These are phyloP conservation scores for Cicer chorassanicum DNA, from an alignment of 306 rosid species.

Conservation along the genomic window DNA sequence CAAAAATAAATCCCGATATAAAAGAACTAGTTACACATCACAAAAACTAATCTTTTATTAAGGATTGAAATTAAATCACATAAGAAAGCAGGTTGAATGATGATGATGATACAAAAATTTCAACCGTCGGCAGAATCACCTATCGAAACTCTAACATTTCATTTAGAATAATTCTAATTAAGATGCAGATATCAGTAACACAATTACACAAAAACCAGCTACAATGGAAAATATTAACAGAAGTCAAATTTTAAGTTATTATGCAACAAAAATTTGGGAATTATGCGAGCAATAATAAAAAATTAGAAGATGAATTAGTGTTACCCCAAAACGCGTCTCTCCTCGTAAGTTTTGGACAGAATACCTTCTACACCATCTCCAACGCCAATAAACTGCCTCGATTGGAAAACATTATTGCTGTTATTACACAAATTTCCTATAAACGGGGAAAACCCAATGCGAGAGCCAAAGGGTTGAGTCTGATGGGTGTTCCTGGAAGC, in stretches of 20 bases:
- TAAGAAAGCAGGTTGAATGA: not conserved
- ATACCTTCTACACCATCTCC: conserved; percentile 89
- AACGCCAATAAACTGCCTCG: conserved; percentile 75
- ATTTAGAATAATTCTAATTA: not conserved
- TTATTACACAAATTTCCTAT: conserved; percentile 28
- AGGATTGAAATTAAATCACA: conserved; percentile 9
- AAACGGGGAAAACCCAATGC: conserved; percentile 23
- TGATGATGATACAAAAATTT: not conserved
- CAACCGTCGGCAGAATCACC: not conserved
- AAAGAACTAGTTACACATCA: conserved; percentile 5
- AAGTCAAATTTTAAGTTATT: conserved; percentile 4
- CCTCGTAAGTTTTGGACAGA: conserved; percentile 81
- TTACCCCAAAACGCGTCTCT: conserved; percentile 87
- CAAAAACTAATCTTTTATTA: conserved; percentile 12
- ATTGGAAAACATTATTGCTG: conserved; percentile 45
- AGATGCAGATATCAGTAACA: not conserved
- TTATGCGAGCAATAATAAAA: not conserved
- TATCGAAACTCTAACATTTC: not conserved
- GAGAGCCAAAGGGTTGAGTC: conserved; percentile 41
- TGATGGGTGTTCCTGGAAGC: conserved; percentile 45
- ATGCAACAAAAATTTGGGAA: not conserved
- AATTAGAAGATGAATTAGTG: not conserved
- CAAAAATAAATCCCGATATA: conserved; percentile 18
- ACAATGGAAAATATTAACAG: not conserved
- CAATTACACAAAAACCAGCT: not conserved